Base-by-base conservation (phyloP, 805 yeast genomes). In the Hanseniaspora meyeri region DNA sequence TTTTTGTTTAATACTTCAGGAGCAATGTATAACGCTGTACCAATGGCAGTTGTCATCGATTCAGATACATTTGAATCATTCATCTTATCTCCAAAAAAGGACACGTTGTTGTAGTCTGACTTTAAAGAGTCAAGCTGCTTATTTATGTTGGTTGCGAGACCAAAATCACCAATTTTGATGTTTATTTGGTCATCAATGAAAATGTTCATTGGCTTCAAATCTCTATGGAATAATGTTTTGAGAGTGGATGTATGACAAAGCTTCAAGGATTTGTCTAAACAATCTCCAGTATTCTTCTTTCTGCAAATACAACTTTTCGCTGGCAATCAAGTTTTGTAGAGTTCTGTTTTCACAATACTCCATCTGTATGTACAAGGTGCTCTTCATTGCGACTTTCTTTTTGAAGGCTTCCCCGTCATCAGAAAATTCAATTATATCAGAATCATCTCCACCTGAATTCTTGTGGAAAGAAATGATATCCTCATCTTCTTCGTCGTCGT, bases 271-370 rank as follows among this genome's bases (percentile, higher is more conserved):
- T 66, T 91, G 97, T 46, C 96, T 75, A 60, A 93, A 77, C 4
- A 91, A 73, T 58, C 96, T 74, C 96, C 97, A 93, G 65, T 90
- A 91, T 62, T 87, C 95, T 58, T 80, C 85, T 0, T 87, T 73
- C 50, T 85, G 80, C 10, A 72, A 72, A 4, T 83, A 85, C 12
- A 93, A 73, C 0, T 88, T 89, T 57, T 83, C 87, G 43, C 80
- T 78, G 55, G 76, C 78, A 49, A 93, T 91, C 59, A 93, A 72
- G 69, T 93, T 96, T 52, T 78, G 77, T 32, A 93, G 70, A 0
- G 99, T 91, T 58, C 87, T 87, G 65, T 91, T 93, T 64, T 93
- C 98, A 70, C 99, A 93, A 64, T 93, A 93, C 68, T 93, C 98
- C 99, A 93, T 93, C 66, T 93, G 99, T 62, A 93, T 93, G 66